These are phyloP conservation scores for Solanum rostratum DNA, from an alignment of 257 asterid genomes.

Conservation along the genomic window DNA sequence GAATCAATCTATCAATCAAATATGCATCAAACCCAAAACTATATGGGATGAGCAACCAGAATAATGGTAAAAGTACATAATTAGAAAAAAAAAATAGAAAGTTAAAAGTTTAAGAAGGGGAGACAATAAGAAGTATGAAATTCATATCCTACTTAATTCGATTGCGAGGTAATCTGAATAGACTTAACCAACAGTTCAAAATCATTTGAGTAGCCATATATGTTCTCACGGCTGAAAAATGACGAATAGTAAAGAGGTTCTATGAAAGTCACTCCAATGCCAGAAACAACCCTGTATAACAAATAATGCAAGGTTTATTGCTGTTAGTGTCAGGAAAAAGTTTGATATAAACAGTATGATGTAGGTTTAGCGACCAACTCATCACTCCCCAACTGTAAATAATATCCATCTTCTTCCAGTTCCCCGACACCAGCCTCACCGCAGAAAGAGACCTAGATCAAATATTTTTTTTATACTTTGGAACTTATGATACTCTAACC, in stretches of 20 bases:
- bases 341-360: neutral
- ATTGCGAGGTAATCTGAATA: neutral
- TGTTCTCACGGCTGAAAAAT: conserved; percentile 45
- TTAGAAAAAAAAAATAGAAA: neutral
- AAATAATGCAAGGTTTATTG: conserved; percentile 7
- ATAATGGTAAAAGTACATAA: neutral
- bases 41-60: neutral
- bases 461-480: neutral
- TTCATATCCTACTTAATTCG: neutral
- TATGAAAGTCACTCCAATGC: conserved; percentile 77
- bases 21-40: neutral
- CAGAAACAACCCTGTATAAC: conserved; percentile 54
- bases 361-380: neutral
- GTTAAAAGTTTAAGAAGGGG: neutral
- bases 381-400: neutral
- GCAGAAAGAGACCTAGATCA: neutral
- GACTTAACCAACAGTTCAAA: conserved; percentile 55
- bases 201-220: conserved; percentile 63
- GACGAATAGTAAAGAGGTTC: conserved; percentile 64
- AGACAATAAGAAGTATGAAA: neutral
- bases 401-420: neutral
- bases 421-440: neutral
- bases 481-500: neutral
- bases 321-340: neutral
- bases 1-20: neutral